These are phyloP conservation scores for Termitomyces sp. DNA, from an alignment of 768 basidiomycete species.

Conservation along the genomic window DNA sequence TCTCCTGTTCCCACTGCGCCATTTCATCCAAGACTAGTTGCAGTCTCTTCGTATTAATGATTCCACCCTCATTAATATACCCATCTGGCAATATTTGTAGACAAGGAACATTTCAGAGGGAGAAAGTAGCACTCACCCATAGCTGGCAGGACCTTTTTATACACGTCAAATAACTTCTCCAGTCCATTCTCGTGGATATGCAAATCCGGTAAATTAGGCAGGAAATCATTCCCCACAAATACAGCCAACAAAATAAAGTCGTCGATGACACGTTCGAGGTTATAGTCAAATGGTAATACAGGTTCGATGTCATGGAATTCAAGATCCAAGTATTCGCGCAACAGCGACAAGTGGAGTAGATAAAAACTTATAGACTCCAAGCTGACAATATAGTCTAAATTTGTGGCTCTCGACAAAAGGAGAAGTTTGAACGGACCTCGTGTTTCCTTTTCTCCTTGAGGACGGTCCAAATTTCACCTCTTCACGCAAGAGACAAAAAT, in stretches of 20 bases:
- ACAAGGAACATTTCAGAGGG: background rate
- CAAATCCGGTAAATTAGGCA: slow-evolving; percentile 92
- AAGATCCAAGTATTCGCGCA: slow-evolving; percentile 96
- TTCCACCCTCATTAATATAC: slow-evolving; percentile 88
- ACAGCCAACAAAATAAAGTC: slow-evolving; percentile 97
- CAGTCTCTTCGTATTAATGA: slow-evolving; percentile 72
- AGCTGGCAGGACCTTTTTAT: slow-evolving; percentile 85
- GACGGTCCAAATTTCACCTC: slow-evolving; percentile 96
- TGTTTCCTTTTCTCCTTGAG: slow-evolving; percentile 64
- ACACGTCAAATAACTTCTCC: slow-evolving; percentile 90
- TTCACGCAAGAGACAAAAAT: slow-evolving; percentile 95
- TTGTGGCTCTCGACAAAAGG: background rate
- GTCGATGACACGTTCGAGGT: slow-evolving; percentile 91
- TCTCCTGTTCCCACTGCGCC: slow-evolving; percentile 79
- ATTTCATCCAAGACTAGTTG: slow-evolving; percentile 89
- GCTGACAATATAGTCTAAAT: slow-evolving; percentile 17
- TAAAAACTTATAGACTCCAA: slow-evolving; percentile 88
- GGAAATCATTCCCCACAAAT: slow-evolving; percentile 96
- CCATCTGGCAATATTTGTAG: slow-evolving; percentile 50
- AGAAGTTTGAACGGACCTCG: slow-evolving; percentile 26
- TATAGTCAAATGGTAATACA: slow-evolving; percentile 73
- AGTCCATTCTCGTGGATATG: slow-evolving; percentile 98
- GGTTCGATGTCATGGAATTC: slow-evolving; percentile 79
- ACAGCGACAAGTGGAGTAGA: slow-evolving; percentile 86
- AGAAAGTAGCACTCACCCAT: slow-evolving; percentile 38